These are phyloP conservation scores for Venustampulla echinocandica DNA, from an alignment of 495 filamentous ascomycete genomes.

Conservation along the genomic window DNA sequence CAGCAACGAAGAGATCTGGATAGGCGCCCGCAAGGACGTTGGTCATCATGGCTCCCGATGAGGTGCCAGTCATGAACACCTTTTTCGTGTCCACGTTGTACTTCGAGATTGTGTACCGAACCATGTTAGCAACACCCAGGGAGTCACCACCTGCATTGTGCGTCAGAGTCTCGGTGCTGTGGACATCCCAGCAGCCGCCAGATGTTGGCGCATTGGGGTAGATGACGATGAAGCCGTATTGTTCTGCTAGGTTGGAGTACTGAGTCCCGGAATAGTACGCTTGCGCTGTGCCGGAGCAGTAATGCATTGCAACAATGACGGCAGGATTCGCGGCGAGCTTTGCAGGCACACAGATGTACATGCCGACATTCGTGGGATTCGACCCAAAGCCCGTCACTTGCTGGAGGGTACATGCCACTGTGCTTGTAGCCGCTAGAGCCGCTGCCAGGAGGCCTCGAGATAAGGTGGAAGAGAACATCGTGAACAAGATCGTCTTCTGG, in stretches of 20 bases:
- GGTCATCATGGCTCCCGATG: constrained; percentile 51
- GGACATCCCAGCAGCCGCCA: constrained; percentile 54
- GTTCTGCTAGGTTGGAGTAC: constrained; percentile 39
- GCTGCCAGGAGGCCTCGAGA: too few species aligned
- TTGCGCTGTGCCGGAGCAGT: constrained; percentile 42
- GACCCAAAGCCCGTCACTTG: background rate
- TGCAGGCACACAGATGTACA: constrained; percentile 47
- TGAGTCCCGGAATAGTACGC: constrained; percentile 40
- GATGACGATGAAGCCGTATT: constrained; percentile 47
- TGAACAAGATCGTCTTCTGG: too few species aligned
- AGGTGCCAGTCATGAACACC: constrained; percentile 43
- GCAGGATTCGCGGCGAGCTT: constrained; percentile 41
- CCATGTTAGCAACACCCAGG: constrained; percentile 51
- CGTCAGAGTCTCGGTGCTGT: constrained; percentile 39
- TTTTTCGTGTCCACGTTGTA: constrained; percentile 41
- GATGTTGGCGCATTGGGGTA: constrained; percentile 40
- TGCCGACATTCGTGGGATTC: constrained; percentile 39
- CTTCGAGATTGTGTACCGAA: constrained; percentile 38
- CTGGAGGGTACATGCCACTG: too few species aligned
- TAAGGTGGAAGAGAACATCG: too few species aligned
- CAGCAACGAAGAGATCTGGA: constrained; percentile 45
- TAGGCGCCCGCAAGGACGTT: constrained; percentile 40
- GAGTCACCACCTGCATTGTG: constrained; percentile 48
- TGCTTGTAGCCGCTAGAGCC: too few species aligned
- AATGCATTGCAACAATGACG: constrained; percentile 46